Evolutionary conservation across 768 basidiomycete species (phyloP), one percentile per base, ranked within the genome.

Genomic region (Termitomyces sp.): DNA sequence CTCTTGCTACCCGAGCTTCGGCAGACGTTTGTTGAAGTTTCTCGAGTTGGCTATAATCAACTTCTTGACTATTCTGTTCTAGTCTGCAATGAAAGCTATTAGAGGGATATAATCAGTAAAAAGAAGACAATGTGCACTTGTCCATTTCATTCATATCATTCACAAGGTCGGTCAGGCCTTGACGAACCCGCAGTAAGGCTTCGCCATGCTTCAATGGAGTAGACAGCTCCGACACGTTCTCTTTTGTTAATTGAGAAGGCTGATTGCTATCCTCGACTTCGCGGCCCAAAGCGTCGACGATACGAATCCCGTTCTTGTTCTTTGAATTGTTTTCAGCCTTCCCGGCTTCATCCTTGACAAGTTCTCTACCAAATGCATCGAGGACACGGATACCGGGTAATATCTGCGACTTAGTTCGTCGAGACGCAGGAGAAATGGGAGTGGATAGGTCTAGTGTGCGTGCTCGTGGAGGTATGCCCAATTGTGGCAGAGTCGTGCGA

Each of bases 271-370:
- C 78, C 16, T 50, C 55, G 55, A 89, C 75, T 65, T 86, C 84
- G 56, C 76, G 80, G 8, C 89, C 90, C 82, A 88, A 85, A 6
- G 86, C 86, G 68, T 92, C 89, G 45, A 90, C 80, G 38, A 91
- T 74, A 46, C 87, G 81, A 54, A 90, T 76, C 28, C 71, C 67
- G 63, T 77, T 81, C 65, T 70, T 79, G 55, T 66, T 80, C 11
- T 71, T 55, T 36, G 65, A 57, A 67, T 61, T 35, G 66, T 33
- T 52, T 18, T 15, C 63, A 45, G 53, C 55, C 44, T 55, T 55
- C n/a, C 18, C 45, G n/a, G 57, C 32, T 55, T 53, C 60, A 39
- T 65, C 55, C 44, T 55, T 59, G 36, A 57, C 45, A 39, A 60
- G 55, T 63, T 85, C 81, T 46, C 84, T 75, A 9, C 90, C 90